Evolutionary conservation across 148 eudicot genomes (phyloP), one percentile per base, ranked within the genome.

Genomic region (Vaccinium vitisidaea): DNA sequence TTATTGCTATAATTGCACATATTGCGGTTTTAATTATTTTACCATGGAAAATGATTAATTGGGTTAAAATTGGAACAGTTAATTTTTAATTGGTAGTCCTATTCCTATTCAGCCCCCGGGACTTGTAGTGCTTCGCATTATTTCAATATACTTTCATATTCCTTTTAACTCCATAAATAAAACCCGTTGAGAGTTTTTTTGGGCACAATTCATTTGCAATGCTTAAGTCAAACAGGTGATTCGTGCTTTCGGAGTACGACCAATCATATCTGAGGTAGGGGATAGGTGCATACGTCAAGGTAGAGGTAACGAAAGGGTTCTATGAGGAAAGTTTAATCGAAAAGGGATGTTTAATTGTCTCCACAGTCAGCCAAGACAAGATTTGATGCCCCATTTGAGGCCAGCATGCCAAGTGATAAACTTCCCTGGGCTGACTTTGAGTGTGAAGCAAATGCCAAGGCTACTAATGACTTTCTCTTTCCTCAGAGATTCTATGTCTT

Each of bases 351-450:
- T 63, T 63, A 21, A 8, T 19, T 43, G 48, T 21, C 54, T 49
- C 54, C 25, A 77, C 13, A 52, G 36, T 50, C 36, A 77, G 56
- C 80, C 36, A 18, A 50, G 36, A 77, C 13, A 77, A 77, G 58
- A 75, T 50, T 43, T 8, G 54, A 75, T 63, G 23, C 55, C 49
- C 21, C 54, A 19, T 75, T 0, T 21, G 23, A 75, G 11, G 27
- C 14, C 79, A 75, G 48, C 79, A 21, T 46, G 55, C 54, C 27
- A n/a, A 75, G 79, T 75, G n/a, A 16, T 69, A 69, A 25, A 69
- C 74, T 18, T 77, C 78, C 52, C 32, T 50, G 9, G 55, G 39
- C 36, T 77, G 80, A 50, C 59, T 77, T 77, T 21, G 48, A 39
- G 19, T 0, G 2, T 46, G 13, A 75, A 75, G 78, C n/a, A 75